Base-by-base conservation (phyloP, 2,329 filamentous ascomycete species). In the Claviceps monticola region DNA sequence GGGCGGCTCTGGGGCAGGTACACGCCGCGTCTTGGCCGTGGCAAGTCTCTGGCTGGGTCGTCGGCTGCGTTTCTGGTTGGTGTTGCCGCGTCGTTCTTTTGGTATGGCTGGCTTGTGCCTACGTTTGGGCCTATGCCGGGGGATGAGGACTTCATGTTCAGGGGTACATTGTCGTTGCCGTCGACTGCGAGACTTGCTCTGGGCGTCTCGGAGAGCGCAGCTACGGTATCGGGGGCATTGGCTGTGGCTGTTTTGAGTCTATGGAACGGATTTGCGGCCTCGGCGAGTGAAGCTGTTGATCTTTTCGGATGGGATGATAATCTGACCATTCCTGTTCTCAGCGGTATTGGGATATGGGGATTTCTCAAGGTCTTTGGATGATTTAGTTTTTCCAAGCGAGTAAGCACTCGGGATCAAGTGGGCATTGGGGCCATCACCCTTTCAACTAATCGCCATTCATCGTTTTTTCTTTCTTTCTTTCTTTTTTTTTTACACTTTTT, bases 281-380 rank as follows among this genome's bases (percentile, higher is more conserved):
- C 89, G 52, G 82, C 83, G 45, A 96, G 89, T 62, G 93, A 98
- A 69, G 85, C 91, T 16, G 76, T 95, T 46, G 89, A 98, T 69
- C 63, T 97, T 0, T 96, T 89, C 65, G 88, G 89, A 47, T 90
- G 88, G 86, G 93, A 98, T 63, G 93, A 98, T 70, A 98, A 98
- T 68, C 73, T 98, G 60, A 97, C 91, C 48, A 98, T 98, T 66
- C 93, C 93, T 2, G 82, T 95, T 26, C 74, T 98, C 48, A 95
- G 88, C 64, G 89, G 90, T 23, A 69, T 88, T 46, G 90, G 90
- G 6, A 82, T 98, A 55, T 95, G 87, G 84, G 86, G 84, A 0
- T 96, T 98, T 66, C 75, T 97, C 60, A 94, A 86, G 71, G 67
- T 89, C 48, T 96, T 96, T 74, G 84, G 83, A 50, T 81, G 72